Base-by-base conservation (phyloP, 345 rosid species). In the Cardamine resedifolia region DNA sequence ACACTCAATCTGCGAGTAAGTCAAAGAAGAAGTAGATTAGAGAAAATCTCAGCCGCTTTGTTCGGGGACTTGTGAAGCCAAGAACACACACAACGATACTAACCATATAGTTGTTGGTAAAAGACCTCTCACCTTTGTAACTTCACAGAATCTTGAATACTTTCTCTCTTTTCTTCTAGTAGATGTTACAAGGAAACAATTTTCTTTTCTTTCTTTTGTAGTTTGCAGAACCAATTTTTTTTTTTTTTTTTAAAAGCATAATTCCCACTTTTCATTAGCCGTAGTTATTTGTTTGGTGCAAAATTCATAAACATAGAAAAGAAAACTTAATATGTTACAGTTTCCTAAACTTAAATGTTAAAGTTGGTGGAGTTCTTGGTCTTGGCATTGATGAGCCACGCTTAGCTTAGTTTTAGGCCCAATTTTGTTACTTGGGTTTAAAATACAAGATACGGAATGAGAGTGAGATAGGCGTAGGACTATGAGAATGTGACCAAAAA, bases 21-120 rank as follows among this genome's bases (percentile, higher is more conserved):
- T 82, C 83, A 34, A 92, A 87, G 87, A 90, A 90, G 88, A 88
- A 92, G 85, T 73, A 73, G 65, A 47, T 16, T 45, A 53, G 2
- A 44, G 65, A 30, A 45, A 24, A 56, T 64, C 58, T 53, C 49
- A 45, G 28, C 47, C 1, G 50, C 39, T 64, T 33, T 55, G 4
- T 62, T 51, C 7, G 9, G 10, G 47, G 48, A 21, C 47, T 72
- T 51, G 55, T 52, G 36, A 41, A 41, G 34, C 65, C 23, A 55
- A 45, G 7, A 24, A 39, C 50, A 64, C 47, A 73, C 50, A 15
- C 18, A 61, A 64, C 64, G 15, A 52, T 20, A 72, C 56, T 72
- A 43, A 64, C 58, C 62, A 47, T 64, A 47, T 16, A 64, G 71
- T 63, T 41, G 63, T 63, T 63, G 76, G 58, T 73, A 34, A 57